Evolutionary conservation across 2,329 filamentous ascomycete species (phyloP), one percentile per base, ranked within the genome.

Genomic region (Exophiala oligosperma): DNA sequence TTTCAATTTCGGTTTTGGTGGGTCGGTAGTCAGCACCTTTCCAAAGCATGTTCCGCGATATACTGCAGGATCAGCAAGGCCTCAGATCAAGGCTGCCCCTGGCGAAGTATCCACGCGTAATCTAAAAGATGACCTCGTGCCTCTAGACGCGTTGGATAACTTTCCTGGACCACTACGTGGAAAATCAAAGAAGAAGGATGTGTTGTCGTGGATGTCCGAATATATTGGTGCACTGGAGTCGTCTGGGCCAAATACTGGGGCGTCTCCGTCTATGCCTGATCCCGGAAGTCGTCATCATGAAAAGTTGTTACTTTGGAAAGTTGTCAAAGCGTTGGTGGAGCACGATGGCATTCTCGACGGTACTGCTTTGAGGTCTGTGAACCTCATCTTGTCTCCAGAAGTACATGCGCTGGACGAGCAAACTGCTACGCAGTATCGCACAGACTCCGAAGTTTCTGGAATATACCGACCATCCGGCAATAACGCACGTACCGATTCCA

Each of bases 131-230:
- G 79, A 91, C 29, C 77, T 90, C 46, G 86, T 90, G 3, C 77
- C 92, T 7, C 79, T 84, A 24, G 91, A 94, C 35, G 83, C 86
- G 2, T 77, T 94, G 49, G 82, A 85, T 17, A 91, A 87, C 66
- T 97, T 97, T 68, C 94, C 94, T 0, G 94, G 94, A 0, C 94
- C 95, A 2, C 77, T 99, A 28, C 92, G 89, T 72, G 83, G 86
- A 41, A 97, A 97, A 71, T 86, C 87, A 1, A 97, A 96, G 80
- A 99, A 99, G 80, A 99, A 97, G 77, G 93, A 99, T 54, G 84
- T 91, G 0, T 67, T 92, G 44, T 74, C 84, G 1, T 99, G 95
- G 94, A 79, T 99, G 46, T 83, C 81, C 3, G 78, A 82, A 59
- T 91, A 88, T 52, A 93, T 97, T 56, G 87, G 90, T 38, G 77